Evolutionary conservation across 2,329 filamentous ascomycete genomes (phyloP), one percentile per base, ranked within the genome.

Genomic region (Colletotrichum sp.): DNA sequence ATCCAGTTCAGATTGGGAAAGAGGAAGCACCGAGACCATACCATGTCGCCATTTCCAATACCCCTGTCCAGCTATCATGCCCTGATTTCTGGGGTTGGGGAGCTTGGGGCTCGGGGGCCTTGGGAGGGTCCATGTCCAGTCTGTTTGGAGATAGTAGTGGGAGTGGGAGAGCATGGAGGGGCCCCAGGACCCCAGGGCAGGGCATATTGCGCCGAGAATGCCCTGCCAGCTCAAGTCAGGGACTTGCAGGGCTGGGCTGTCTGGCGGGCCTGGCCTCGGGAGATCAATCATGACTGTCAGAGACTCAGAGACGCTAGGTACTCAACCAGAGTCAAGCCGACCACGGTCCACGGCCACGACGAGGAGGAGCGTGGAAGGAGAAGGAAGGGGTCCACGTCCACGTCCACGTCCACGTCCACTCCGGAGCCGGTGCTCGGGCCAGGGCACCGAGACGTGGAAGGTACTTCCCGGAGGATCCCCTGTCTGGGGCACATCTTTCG

Each of bases 401-500:
- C 39, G 13, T 15, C 36, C 39, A 44, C 39, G 39, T 5, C 36
- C 36, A 18, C 18, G 34, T 49, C 39, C 36, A 39, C 36, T 39
- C 36, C 39, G 39, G 39, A 49, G 39, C 39, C 39, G 39, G 39
- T 49, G 39, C 39, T 49, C 39, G 39, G 39, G 39, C 39, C 39
- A 49, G 39, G 39, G 39, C 39, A 49, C 39, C 39, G 39, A 49
- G 39, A 49, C 39, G 39, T 49, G 39, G 39, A n/a, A 49, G 39
- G 39, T 28, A 52, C 26, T 52, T 24, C 32, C 21, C 21, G 39
- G 39, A 49, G 39, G 39, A 49, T 49, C 39, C 24, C 72, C 62
- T 15, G 68, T 57, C 32, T 57, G 62, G 72, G 73, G 64, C 64
- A 57, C 44, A 76, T 65, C 70, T 76, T 76, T 76, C 73, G 70